phyloP scores from a whole-genome alignment of 208 protist species.

The Acanthamoeba polyphaga region DNA sequence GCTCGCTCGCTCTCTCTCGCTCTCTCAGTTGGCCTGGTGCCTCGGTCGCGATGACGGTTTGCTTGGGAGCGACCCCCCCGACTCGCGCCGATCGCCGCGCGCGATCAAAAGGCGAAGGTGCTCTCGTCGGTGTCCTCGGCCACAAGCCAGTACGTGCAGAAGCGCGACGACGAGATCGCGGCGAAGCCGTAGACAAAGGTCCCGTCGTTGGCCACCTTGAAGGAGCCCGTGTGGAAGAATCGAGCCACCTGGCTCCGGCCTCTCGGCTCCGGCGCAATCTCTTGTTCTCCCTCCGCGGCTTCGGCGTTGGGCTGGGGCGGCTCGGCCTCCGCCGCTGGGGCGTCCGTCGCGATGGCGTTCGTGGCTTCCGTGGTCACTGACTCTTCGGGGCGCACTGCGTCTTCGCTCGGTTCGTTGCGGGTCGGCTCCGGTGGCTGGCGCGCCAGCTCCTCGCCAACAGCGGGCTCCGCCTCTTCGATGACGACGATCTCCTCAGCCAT shows the following conservation, averaged over 20 bases:
- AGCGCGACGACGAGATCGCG: slow-evolving; percentile 18
- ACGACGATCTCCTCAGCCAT: neutral
- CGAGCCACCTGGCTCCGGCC: neutral
- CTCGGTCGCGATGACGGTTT: too few relatives aligned
- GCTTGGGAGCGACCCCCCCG: too few relatives aligned
- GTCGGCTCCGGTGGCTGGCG: too few relatives aligned
- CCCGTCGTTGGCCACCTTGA: neutral
- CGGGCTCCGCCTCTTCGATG: neutral
- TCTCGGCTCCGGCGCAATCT: neutral
- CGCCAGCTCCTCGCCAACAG: neutral
- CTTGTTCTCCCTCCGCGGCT: neutral
- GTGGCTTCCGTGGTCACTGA: neutral
- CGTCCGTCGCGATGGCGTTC: neutral
- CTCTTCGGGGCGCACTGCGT: neutral
- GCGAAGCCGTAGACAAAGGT: slow-evolving; percentile 39
- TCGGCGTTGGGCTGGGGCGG: neutral
- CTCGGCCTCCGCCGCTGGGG: neutral
- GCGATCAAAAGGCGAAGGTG: neutral
- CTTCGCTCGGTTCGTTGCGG: too few relatives aligned
- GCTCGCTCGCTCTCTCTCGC: too few relatives aligned
- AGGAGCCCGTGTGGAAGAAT: slow-evolving; percentile 14
- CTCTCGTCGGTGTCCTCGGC: neutral
- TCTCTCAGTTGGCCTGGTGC: too few relatives aligned
- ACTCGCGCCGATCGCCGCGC: too few relatives aligned
- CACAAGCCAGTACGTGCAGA: slow-evolving; percentile 39